phyloP scores from a whole-genome alignment of 345 rosid genomes.

The Orychophragmus violaceus region DNA sequence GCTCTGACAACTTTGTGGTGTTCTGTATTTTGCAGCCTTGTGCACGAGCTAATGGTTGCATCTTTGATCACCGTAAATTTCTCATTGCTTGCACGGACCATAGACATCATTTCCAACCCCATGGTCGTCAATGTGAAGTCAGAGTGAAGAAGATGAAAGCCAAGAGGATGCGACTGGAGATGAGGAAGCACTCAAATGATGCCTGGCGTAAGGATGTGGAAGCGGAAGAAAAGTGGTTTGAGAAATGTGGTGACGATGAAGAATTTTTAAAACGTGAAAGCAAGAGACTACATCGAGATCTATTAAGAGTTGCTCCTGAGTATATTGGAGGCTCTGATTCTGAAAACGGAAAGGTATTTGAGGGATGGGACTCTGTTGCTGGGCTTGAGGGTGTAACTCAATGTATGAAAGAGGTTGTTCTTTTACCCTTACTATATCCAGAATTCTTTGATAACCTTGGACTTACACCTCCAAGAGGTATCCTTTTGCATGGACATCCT shows the following conservation, averaged over 20 bases:
- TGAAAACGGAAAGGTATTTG: conserved; percentile 49
- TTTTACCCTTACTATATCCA: conserved; percentile 89
- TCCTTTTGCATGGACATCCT: conserved; percentile 97
- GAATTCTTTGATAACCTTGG: conserved; percentile 89
- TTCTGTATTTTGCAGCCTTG: conserved; percentile 71
- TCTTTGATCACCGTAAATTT: conserved; percentile 96
- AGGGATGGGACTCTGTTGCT: conserved; percentile 99
- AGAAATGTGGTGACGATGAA: conserved; percentile 98
- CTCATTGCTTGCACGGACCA: conserved; percentile 98
- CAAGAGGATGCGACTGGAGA: conserved; percentile 70
- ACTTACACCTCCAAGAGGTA: conserved; percentile 93
- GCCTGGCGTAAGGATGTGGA: conserved; percentile 88
- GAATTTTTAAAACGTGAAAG: conserved; percentile 96
- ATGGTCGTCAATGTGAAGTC: conserved; percentile 47
- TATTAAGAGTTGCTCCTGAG: conserved; percentile 89
- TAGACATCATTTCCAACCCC: conserved; percentile 77
- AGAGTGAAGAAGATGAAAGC: conserved; percentile 72
- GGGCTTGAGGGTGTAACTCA: conserved; percentile 88
- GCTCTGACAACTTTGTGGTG: conserved; percentile 21
- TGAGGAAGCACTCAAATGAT: conserved; percentile 77
- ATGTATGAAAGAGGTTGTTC: conserved; percentile 96
- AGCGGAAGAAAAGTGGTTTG: conserved; percentile 98
- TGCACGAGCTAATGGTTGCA: conserved; percentile 90
- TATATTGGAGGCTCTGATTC: conserved; percentile 78
- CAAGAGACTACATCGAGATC: conserved; percentile 89